Evolutionary conservation across 2,329 filamentous ascomycete species (phyloP).

Genomic region (Nothopassalora personata): DNA sequence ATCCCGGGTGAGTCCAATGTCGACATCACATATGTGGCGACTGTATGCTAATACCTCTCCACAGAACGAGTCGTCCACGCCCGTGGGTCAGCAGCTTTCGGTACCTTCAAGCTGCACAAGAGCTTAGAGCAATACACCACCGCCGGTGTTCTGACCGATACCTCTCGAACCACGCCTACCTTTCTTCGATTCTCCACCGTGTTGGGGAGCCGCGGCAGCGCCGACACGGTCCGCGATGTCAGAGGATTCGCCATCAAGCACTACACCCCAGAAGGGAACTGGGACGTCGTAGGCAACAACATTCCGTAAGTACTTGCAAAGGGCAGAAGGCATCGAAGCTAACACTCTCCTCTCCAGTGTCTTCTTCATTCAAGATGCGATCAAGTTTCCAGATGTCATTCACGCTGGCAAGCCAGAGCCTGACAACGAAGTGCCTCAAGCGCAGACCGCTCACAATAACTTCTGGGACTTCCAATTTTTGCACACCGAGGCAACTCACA

Average conservation of each 20-base stretch:
- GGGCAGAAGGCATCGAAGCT: too few species aligned
- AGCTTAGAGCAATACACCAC: constrained; percentile 58
- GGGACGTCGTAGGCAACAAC: constrained; percentile 63
- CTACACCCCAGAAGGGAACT: constrained; percentile 73
- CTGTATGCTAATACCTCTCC: background rate
- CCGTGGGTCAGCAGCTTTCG: constrained; percentile 59
- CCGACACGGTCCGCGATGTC: constrained; percentile 78
- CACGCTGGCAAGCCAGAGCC: constrained; percentile 64
- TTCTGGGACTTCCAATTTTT: constrained; percentile 70
- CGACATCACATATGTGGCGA: background rate
- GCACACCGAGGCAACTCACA: constrained; percentile 58
- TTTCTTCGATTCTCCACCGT: constrained; percentile 77
- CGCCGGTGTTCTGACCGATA: constrained; percentile 63
- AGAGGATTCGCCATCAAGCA: constrained; percentile 74
- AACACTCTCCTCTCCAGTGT: constrained; percentile 34
- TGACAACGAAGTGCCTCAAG: constrained; percentile 66
- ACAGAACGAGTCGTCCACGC: constrained; percentile 62
- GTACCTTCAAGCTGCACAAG: constrained; percentile 61
- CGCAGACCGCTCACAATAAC: constrained; percentile 48
- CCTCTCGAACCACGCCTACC: constrained; percentile 59
- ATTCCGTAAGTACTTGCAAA: constrained; percentile 44
- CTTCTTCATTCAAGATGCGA: constrained; percentile 70
- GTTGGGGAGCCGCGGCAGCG: constrained; percentile 66
- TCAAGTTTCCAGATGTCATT: constrained; percentile 67
- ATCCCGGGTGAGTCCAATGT: constrained; percentile 44